Evolutionary conservation across 2,329 filamentous ascomycete genomes (phyloP), one percentile per base, ranked within the genome.

Genomic region (Daldinia eschscholtzii): DNA sequence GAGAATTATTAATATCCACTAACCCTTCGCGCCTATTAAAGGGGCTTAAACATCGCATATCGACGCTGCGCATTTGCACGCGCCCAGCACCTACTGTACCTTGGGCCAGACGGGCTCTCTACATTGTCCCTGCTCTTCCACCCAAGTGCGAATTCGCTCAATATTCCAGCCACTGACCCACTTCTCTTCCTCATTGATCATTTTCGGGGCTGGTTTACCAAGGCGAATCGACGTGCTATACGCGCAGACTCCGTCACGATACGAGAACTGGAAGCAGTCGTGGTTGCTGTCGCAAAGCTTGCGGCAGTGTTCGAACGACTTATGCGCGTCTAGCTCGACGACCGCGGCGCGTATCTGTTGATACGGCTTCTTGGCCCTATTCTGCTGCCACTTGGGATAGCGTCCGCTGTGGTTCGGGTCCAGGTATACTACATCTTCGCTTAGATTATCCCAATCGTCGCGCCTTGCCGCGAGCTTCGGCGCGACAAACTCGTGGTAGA

Each of bases 381-480:
- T 60, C 15, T 75, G 56, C 67, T 80, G 73, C 74, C 75, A 76
- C 3, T 80, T 74, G 4, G 76, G 77, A 73, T 79, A 79, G 10
- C 78, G 46, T 1, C 44, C 55, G 23, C 23, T 23, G 12, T 60
- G 72, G 0, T 74, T 64, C 0, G 76, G 72, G 13, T 83, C 79
- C 60, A 83, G 72, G 72, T 85, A 86, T 57, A 77, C 76, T 13
- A 77, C 76, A 39, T 84, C 81, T n/a, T 85, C 80, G 50, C 82
- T 82, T 7, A 82, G 70, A 70, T 88, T 88, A 71, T 88, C 83
- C 86, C 86, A 88, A 76, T 87, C 81, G 13, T 82, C 77, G 64
- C 82, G 81, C 7, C 74, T 70, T 1, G 75, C 61, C 20, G 72
- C 68, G 23, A 88, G 77, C 44, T 80, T 79, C 1, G 80, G 79